These are phyloP conservation scores for Boletus sensibilis DNA, from an alignment of 768 basidiomycete genomes.

Conservation along the genomic window DNA sequence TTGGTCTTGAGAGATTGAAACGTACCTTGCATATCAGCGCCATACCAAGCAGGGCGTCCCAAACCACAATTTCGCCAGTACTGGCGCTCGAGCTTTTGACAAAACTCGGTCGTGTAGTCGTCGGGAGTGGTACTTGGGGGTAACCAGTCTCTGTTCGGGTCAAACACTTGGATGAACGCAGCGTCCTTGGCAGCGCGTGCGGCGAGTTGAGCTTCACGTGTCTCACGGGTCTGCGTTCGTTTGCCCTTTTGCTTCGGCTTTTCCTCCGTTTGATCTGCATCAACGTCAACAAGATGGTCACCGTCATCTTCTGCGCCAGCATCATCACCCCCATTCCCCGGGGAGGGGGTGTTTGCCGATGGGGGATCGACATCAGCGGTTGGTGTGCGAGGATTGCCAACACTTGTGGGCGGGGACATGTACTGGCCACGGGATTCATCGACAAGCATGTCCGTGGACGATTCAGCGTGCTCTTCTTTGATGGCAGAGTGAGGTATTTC, in stretches of 20 bases:
- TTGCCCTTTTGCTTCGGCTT: slow-evolving; percentile 41
- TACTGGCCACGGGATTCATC: slow-evolving; percentile 9
- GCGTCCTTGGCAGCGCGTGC: slow-evolving; percentile 43
- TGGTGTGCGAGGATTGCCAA: slow-evolving; percentile 22
- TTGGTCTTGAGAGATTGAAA: slow-evolving; percentile 3
- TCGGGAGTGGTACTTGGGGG: slow-evolving; percentile 65
- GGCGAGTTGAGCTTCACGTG: slow-evolving; percentile 49
- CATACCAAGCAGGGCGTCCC: slow-evolving; percentile 94
- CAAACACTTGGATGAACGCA: slow-evolving; percentile 67
- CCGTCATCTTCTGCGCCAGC: slow-evolving; percentile 16
- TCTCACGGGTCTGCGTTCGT: slow-evolving; percentile 43
- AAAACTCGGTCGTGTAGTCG: slow-evolving; percentile 89
- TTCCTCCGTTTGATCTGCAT: slow-evolving; percentile 32
- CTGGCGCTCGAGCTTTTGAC: slow-evolving; percentile 79
- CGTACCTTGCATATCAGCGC: slow-evolving; percentile 90
- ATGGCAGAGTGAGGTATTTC: slow-evolving; percentile 25
- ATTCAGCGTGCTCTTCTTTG: slow-evolving; percentile 46
- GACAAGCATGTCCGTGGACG: slow-evolving; percentile 2
- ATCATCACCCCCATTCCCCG: slow-evolving; percentile 11
- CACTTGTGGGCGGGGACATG: slow-evolving; percentile 32
- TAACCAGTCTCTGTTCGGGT: slow-evolving; percentile 75
- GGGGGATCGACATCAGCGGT: slow-evolving; percentile 12
- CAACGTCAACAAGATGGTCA: slow-evolving; percentile 8
- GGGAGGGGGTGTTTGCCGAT: not conserved
- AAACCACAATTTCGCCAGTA: slow-evolving; percentile 92